Percentiles rank a stretch among this genome's conserved stretches.
phyloP scores from a whole-genome alignment of 257 asterid species.

The Euphrasia confusa region DNA sequence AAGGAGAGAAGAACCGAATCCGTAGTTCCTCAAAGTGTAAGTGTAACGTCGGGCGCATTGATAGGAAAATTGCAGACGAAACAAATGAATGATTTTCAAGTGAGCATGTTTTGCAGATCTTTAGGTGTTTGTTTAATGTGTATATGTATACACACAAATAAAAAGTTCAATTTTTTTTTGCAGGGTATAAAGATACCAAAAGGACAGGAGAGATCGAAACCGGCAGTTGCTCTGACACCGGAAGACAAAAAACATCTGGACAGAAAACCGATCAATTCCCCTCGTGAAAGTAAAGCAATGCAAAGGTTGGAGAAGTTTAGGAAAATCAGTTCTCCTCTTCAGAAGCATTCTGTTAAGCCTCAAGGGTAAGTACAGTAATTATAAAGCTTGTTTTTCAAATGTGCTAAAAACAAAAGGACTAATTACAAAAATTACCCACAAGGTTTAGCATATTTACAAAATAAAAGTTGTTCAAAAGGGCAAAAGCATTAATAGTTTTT shows the following conservation, averaged over 20 bases:
- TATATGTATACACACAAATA: too few species aligned
- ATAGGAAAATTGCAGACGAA: slow-evolving; percentile 34
- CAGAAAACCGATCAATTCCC: slow-evolving; percentile 25
- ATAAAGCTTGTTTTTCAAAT: not conserved
- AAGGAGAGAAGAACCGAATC: slow-evolving; percentile 48
- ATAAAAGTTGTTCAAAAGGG: too few species aligned
- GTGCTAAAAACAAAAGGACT: not conserved
- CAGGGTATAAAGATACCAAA: slow-evolving; percentile 37
- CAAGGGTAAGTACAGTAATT: slow-evolving; percentile 57
- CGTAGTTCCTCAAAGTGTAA: slow-evolving; percentile 31
- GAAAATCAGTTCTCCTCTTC: slow-evolving; percentile 41
- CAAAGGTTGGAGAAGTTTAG: slow-evolving; percentile 42
- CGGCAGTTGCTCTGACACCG: slow-evolving; percentile 26
- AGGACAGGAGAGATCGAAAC: slow-evolving; percentile 34
- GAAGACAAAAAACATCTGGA: slow-evolving; percentile 24
- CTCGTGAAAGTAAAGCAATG: slow-evolving; percentile 29
- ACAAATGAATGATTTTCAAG: slow-evolving; percentile 40
- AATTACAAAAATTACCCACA: not conserved
- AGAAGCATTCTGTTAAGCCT: slow-evolving; percentile 30
- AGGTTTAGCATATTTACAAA: too few species aligned
- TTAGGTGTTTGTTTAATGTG: too few species aligned
- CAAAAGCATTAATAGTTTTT: not conserved
- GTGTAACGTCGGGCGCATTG: slow-evolving; percentile 28
- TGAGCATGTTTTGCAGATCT: slow-evolving; percentile 16
- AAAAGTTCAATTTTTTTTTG: slow-evolving; percentile 18